Conservation (phyloP, 208 protist species). For the Trypanosoma congolense region DNA sequence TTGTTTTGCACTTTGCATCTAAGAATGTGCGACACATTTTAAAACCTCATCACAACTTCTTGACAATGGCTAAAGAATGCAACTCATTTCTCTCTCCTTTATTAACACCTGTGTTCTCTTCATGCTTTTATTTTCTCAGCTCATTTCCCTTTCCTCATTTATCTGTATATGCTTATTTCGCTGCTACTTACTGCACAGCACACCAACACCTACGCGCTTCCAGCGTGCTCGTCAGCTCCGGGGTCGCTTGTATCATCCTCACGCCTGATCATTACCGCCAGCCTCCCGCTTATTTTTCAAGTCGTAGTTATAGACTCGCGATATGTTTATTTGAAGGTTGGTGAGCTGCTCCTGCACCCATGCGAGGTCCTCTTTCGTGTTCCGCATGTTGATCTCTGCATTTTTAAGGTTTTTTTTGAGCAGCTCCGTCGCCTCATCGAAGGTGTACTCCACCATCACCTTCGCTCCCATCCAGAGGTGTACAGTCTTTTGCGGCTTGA, state of each 20-base stretch:
- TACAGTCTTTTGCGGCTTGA: slow-evolving; percentile 78
- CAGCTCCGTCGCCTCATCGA: slow-evolving; percentile 91
- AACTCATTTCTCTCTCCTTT: too few species aligned
- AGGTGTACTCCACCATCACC: slow-evolving; percentile 96
- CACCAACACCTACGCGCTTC: too few species aligned
- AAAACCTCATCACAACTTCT: too few species aligned
- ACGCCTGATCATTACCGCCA: not conserved
- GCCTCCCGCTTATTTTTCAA: slow-evolving; percentile 73
- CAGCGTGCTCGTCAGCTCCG: too few species aligned
- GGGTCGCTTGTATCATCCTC: not conserved
- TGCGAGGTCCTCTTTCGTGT: slow-evolving; percentile 91
- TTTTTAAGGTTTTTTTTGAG: slow-evolving; percentile 86
- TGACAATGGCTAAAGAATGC: too few species aligned
- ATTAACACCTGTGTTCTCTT: too few species aligned
- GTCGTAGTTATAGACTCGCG: slow-evolving; percentile 93
- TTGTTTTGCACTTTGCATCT: too few species aligned
- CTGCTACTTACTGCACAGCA: too few species aligned
- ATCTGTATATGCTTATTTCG: too few species aligned
- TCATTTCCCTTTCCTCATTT: too few species aligned
- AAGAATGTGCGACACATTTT: too few species aligned
- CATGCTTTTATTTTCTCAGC: too few species aligned
- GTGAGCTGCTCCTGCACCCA: slow-evolving; percentile 96
- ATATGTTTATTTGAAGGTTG: slow-evolving; percentile 93
- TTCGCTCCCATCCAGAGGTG: slow-evolving; percentile 94
- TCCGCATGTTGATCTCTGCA: slow-evolving; percentile 74